These are phyloP conservation scores for Auriculariales sp. DNA, from an alignment of 768 basidiomycete genomes.

Conservation along the genomic window DNA sequence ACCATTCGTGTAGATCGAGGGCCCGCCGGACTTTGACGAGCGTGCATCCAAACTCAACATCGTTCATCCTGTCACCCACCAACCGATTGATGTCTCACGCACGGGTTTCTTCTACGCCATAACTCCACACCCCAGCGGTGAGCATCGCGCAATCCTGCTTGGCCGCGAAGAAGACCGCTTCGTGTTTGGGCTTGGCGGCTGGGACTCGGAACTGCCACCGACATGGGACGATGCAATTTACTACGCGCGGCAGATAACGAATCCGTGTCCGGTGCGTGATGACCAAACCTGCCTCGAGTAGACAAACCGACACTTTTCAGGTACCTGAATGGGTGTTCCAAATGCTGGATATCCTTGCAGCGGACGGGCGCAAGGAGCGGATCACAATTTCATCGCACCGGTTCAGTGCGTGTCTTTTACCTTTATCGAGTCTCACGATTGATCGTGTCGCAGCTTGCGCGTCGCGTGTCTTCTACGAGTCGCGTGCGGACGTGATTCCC, in stretches of 20 bases:
- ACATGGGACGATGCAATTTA: background rate
- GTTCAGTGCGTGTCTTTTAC: background rate
- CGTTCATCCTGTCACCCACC: background rate
- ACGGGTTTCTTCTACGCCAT: constrained; percentile 7
- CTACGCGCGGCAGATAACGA: background rate
- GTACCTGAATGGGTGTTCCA: constrained; percentile 17
- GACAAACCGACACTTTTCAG: no score
- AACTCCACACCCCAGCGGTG: constrained; percentile 7
- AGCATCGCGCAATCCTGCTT: constrained; percentile 6
- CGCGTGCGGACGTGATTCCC: constrained; percentile 13
- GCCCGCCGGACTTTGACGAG: constrained; percentile 2
- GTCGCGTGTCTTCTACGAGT: constrained; percentile 15
- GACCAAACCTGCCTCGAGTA: no score
- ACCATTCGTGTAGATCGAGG: no score
- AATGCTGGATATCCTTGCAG: constrained; percentile 16
- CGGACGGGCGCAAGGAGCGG: constrained; percentile 12
- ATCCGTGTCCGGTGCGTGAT: background rate
- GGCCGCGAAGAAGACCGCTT: constrained; percentile 7
- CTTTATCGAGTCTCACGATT: background rate
- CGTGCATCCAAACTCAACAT: constrained; percentile 8
- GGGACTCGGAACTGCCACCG: background rate
- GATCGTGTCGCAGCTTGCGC: constrained; percentile 10
- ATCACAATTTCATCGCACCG: background rate
- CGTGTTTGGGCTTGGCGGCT: background rate
- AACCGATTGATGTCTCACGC: background rate